These are phyloP conservation scores for Scheffersomyces spartinae DNA, from an alignment of 805 yeast species.

Conservation along the genomic window DNA sequence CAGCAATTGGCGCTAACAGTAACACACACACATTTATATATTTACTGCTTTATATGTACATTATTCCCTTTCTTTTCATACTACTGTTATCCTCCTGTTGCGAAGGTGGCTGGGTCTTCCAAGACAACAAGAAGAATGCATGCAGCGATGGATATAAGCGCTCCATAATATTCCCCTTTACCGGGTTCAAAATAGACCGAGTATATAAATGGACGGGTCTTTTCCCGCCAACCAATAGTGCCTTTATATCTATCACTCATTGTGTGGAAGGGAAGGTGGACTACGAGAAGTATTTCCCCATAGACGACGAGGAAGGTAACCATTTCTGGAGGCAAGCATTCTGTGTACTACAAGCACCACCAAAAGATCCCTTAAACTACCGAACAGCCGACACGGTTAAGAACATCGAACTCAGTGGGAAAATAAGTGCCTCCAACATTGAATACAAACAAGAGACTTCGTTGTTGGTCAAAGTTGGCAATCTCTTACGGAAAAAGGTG, in stretches of 20 bases:
- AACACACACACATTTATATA: neutral
- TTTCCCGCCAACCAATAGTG: slow-evolving; percentile 10
- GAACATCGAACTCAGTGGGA: slow-evolving; percentile 1
- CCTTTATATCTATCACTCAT: slow-evolving; percentile 15
- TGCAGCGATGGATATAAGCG: too few relatives aligned
- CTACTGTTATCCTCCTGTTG: neutral
- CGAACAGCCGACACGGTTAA: slow-evolving; percentile 5
- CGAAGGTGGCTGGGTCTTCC: slow-evolving; percentile 8
- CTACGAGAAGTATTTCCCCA: slow-evolving; percentile 11
- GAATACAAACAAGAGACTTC: slow-evolving; percentile 1
- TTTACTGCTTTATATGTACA: neutral
- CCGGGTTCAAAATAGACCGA: slow-evolving; percentile 20
- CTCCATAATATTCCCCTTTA: slow-evolving; percentile 13
- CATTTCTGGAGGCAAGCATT: slow-evolving; percentile 20
- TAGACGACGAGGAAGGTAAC: slow-evolving; percentile 9
- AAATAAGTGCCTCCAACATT: neutral
- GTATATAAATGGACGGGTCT: slow-evolving; percentile 14
- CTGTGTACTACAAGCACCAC: slow-evolving; percentile 16
- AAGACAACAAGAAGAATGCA: slow-evolving; percentile 8
- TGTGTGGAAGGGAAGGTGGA: slow-evolving; percentile 18
- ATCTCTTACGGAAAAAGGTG: slow-evolving; percentile 7
- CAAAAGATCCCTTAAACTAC: slow-evolving; percentile 6
- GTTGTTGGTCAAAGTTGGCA: too few relatives aligned
- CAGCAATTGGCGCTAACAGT: neutral
- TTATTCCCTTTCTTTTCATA: too few relatives aligned